phyloP scores from a whole-genome alignment of 2,329 filamentous ascomycete species.

The Geosmithia flava region DNA sequence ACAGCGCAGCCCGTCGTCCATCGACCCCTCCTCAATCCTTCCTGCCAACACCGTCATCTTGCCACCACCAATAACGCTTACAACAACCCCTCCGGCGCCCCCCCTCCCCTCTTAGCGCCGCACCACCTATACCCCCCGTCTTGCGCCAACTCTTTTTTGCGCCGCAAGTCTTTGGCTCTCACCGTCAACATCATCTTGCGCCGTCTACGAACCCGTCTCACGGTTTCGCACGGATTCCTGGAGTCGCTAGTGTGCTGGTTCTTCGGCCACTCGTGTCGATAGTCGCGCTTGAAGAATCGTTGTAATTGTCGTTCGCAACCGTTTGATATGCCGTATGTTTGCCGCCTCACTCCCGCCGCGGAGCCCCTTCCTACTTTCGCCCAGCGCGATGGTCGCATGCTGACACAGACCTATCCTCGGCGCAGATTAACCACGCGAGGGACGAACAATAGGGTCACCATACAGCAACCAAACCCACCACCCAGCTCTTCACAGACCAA shows the following conservation, averaged over 20 bases:
- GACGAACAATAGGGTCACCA: background rate
- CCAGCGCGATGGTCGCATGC: background rate
- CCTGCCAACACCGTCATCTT: background rate
- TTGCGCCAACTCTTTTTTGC: background rate
- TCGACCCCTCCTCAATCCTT: background rate
- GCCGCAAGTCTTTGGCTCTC: background rate
- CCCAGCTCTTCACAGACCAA: conserved; percentile 1
- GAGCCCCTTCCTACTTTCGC: background rate
- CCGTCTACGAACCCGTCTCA: background rate
- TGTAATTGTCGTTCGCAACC: conserved; percentile 1
- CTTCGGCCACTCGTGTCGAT: conserved; percentile 12
- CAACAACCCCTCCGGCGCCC: background rate
- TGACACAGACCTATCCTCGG: background rate
- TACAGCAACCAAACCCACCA: background rate
- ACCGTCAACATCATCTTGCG: background rate
- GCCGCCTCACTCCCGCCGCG: background rate
- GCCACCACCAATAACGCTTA: background rate
- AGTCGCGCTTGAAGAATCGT: conserved; percentile 33
- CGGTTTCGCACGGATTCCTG: background rate
- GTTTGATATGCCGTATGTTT: background rate
- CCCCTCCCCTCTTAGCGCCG: background rate
- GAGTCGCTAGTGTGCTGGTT: background rate
- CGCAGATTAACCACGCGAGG: conserved; percentile 1
- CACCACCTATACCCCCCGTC: background rate
- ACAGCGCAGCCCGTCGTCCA: background rate